Base-by-base conservation (phyloP, 768 basidiomycete species). In the Tricholoma flavovirens region DNA sequence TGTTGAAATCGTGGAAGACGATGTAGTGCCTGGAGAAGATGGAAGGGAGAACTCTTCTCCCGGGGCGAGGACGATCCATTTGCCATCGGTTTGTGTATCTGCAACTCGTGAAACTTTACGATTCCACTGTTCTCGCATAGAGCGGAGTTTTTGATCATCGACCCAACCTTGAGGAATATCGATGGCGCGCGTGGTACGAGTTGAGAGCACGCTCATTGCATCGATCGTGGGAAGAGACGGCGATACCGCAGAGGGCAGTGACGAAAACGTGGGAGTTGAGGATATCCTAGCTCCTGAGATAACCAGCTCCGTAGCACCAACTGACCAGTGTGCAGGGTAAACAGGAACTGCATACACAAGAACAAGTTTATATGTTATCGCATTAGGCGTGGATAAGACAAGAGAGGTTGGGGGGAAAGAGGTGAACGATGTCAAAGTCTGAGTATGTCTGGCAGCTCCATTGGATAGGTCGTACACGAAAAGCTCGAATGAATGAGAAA, bases 81-180 rank as follows among this genome's bases (percentile, higher is more conserved):
- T 91, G 8, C 90, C 90, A 64, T 92, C 90, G 5, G 90, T 89
- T 63, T 89, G 85, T 14, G 80, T 84, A 61, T 83, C 86, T n/a
- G 84, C 81, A 29, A 93, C 84, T 11, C 75, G 73, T 43, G 73
- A 71, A 17, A 92, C 79, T 67, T 89, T 91, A 56, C 89, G 86
- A 26, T 79, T 77, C 86, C 88, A 90, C 59, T 92, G 90, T 60
- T 87, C 84, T 33, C 82, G 82, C 75, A 90, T 82, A 21, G 68
- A 60, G 24, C 75, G 76, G 38, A 91, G 71, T 66, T 85, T 84
- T 50, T 75, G 66, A 52, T 83, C 81, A 66, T 90, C 84, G 51
- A 90, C 76, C 83, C 85, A 90, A 4, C 85, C 87, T 29, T 74
- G 75, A 12, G 88, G 87, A 8, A 88, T 72, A 64, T 91, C 88